Base-by-base conservation (phyloP, 2,329 filamentous ascomycete species). In the Aspergillus alliaceus region DNA sequence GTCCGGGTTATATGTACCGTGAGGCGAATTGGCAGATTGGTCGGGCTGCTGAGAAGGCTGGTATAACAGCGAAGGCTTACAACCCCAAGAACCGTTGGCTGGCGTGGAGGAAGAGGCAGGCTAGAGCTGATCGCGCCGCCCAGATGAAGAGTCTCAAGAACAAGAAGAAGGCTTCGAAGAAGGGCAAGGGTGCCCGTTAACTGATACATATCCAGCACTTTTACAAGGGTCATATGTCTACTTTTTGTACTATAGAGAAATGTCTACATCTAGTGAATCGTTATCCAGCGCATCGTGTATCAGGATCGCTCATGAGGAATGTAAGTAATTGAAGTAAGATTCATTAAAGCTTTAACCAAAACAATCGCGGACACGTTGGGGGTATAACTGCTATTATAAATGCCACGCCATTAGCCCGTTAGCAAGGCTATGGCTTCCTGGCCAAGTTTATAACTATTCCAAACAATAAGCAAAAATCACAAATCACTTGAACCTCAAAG, bases 1-100 rank as follows among this genome's bases (percentile, higher is more conserved):
- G 81, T 56, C 79, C 82, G 4, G 84, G 85, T 4, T 87, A 88
- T 67, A 84, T 85, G 76, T 87, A 84, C 69, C 78, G 87, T 61
- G 81, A 87, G 72, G 79, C 83, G 7, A 90, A 90, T 71, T 88
- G 85, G 84, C 76, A 85, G 72, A 89, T 89, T 78, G 86, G 86
- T 54, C 75, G 85, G 5, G 80, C 81, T 27, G 85, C 84, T 6
- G 85, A 89, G 74, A 80, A 79, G 69, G 82, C 82, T 24, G 82
- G 82, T 24, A 78, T 86, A 53, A 78, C 78, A 61, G 85, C 86
- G 6, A 76, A 76, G 69, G 64, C 78, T 42, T 87, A 83, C 68
- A 79, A 84, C 59, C 81, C 80, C 12, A 80, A 82, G 37, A 84
- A 87, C 67, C 77, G 85, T 50, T 90, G 84, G 79, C 74, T 82